Evolutionary conservation across 495 filamentous ascomycete genomes (phyloP).

Genomic region (Talaromyces liani): DNA sequence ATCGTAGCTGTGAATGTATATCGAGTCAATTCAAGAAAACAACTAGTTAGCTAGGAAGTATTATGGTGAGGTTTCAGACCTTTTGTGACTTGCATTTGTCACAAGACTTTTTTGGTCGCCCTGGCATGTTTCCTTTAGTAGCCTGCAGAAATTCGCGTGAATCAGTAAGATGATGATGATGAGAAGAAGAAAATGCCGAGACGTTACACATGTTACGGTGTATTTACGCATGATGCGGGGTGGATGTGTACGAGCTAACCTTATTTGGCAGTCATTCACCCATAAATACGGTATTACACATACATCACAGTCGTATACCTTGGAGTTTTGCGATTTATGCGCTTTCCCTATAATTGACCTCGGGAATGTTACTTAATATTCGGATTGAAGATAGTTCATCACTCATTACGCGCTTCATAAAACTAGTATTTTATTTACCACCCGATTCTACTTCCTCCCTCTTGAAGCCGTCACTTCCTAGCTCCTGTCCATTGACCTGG

Average conservation of each 20-base stretch:
- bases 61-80: neutral
- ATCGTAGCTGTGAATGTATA: too few relatives aligned
- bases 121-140: neutral
- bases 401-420: neutral
- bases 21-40: too few relatives aligned
- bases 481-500: neutral
- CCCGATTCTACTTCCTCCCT: neutral
- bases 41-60: neutral
- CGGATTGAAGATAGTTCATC: neutral
- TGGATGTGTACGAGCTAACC: neutral
- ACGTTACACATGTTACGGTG: neutral
- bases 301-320: constrained; percentile 1
- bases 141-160: neutral
- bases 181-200: neutral
- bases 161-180: neutral
- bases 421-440: neutral
- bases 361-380: neutral
- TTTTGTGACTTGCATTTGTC: neutral
- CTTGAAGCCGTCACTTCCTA: neutral
- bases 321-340: neutral
- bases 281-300: neutral
- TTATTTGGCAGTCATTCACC: neutral
- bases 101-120: neutral
- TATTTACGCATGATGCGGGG: neutral
- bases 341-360: neutral